These are phyloP conservation scores for Alloascoidea africana DNA, from an alignment of 805 yeast species.

Conservation along the genomic window DNA sequence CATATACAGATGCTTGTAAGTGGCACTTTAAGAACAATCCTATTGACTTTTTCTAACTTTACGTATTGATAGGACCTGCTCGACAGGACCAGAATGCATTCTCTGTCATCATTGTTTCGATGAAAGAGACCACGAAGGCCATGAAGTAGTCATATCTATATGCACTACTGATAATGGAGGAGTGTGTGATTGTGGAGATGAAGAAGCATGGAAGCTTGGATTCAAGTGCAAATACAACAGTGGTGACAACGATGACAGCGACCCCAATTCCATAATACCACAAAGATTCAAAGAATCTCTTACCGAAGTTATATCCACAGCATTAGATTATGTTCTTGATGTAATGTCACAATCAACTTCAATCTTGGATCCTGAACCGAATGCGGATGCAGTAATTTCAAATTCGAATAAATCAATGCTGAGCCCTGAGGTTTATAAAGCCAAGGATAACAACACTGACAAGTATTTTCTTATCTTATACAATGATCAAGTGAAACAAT, in stretches of 20 bases:
- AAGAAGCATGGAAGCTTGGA: conserved; percentile 58
- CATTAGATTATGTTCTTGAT: conserved; percentile 47
- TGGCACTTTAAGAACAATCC: too few relatives aligned
- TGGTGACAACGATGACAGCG: conserved; percentile 9
- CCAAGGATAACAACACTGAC: conserved; percentile 25
- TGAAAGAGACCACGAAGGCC: conserved; percentile 55
- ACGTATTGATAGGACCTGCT: conserved; percentile 47
- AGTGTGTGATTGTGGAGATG: conserved; percentile 82
- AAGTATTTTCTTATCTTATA: conserved; percentile 46
- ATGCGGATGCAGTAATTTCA: conserved; percentile 9
- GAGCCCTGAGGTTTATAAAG: conserved; percentile 29
- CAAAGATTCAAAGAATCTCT: conserved; percentile 24
- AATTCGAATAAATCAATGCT: conserved; percentile 17
- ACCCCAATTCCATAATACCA: conserved; percentile 23
- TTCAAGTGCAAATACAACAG: conserved; percentile 32
- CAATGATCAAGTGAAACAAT: conserved; percentile 71
- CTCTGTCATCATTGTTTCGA: conserved; percentile 66
- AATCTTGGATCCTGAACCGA: conserved; percentile 16
- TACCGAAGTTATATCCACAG: conserved; percentile 25
- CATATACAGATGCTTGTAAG: conserved; percentile 68
- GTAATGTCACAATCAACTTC: conserved; percentile 35
- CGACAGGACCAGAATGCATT: conserved; percentile 74
- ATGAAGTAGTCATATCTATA: conserved; percentile 48
- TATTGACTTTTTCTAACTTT: too few relatives aligned
- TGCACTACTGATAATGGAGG: conserved; percentile 60